Percentiles rank a stretch among this genome's conserved stretches.
phyloP scores from a whole-genome alignment of 805 yeast species.

The baker's yeast (Saccharomyces cerevisiae) region DNA sequence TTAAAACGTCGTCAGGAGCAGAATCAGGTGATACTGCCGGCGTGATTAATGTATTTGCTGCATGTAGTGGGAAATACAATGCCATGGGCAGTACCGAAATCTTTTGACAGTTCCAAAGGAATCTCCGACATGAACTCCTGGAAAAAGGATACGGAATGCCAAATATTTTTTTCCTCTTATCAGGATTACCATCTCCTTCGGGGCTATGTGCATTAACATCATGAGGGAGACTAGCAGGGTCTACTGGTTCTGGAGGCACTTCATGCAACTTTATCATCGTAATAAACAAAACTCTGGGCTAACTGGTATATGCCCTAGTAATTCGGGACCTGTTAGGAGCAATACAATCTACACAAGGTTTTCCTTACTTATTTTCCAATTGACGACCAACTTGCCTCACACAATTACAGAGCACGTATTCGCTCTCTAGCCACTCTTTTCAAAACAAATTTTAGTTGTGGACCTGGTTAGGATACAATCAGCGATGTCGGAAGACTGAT shows the following conservation, averaged over 20 bases:
- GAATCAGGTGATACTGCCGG: constrained; percentile 15
- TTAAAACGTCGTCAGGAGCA: constrained; percentile 21
- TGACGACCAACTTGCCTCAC: neutral
- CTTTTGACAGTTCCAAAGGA: constrained; percentile 12
- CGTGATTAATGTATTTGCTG: constrained; percentile 15
- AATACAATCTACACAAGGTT: too few relatives aligned
- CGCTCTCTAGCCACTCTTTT: neutral
- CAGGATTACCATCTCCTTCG: constrained; percentile 5
- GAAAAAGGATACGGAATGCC: constrained; percentile 12
- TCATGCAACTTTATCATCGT: constrained; percentile 8
- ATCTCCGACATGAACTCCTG: constrained; percentile 1
- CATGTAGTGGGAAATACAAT: constrained; percentile 21
- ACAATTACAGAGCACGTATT: neutral
- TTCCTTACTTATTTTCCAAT: neutral
- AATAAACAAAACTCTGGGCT: neutral
- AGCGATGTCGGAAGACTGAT: neutral
- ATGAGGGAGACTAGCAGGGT: constrained; percentile 1
- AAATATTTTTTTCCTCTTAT: constrained; percentile 1
- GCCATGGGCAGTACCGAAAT: constrained; percentile 19
- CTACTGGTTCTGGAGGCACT: constrained; percentile 18
- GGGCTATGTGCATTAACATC: neutral
- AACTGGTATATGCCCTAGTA: neutral
- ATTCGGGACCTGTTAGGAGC: neutral
- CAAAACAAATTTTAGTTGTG: neutral
- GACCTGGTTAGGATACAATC: neutral